These are phyloP conservation scores for Dendrobium catenatum DNA, from an alignment of 106 monocot species.

Conservation along the genomic window DNA sequence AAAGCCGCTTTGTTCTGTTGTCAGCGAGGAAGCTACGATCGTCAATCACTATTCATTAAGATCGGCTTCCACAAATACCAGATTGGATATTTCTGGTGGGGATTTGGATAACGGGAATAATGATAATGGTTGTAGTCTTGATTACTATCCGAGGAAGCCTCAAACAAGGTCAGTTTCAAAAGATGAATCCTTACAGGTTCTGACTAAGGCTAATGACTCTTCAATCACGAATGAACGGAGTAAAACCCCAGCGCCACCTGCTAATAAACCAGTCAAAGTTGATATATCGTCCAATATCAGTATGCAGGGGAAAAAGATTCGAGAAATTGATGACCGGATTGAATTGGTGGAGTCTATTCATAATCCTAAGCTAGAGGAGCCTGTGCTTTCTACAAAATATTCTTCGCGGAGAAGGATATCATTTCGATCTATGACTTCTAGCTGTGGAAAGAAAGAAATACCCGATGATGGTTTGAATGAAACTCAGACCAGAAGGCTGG, in stretches of 20 bases:
- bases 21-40: not conserved
- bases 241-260: not conserved
- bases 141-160: not conserved
- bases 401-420: not conserved
- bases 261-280: not conserved
- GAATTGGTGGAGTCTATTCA: not conserved
- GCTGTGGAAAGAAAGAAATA: not conserved
- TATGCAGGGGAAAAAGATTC: not conserved
- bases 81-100: not conserved
- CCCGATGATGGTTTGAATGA: not conserved
- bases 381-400: not conserved
- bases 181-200: not conserved
- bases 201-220: not conserved
- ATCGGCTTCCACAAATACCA: not conserved
- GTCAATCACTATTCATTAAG: not conserved
- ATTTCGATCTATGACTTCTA: not conserved
- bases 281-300: not conserved
- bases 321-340: not conserved
- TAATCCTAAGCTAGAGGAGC: not conserved
- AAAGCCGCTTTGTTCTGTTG: not conserved
- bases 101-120: not conserved
- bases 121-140: not conserved
- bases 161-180: not conserved
- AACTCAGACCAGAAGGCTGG: not conserved
- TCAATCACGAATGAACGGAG: not conserved